Evolutionary conservation across 116 monocot genomes (phyloP), one percentile per base, ranked within the genome.

Genomic region (Thalassia testudinum): DNA sequence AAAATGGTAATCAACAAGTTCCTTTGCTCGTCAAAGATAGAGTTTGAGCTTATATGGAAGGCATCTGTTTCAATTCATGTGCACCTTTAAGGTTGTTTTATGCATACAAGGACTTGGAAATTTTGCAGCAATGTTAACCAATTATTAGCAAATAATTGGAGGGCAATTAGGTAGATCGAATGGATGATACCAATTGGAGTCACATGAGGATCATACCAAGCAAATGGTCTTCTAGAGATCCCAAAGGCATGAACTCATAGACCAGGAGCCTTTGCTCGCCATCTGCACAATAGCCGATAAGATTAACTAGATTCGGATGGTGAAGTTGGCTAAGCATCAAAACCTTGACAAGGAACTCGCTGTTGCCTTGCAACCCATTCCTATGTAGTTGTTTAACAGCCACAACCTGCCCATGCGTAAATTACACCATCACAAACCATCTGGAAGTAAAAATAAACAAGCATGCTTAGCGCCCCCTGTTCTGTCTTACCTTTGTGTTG

Each of bases 251-350:
- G 47, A 70, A 77, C 61, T 82, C 82, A 57, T 81, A 81, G 12
- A 81, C 81, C 42, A 81, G 72, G 66, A 81, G 81, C 24, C 76
- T 65, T 52, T 81, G 82, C 48, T 77, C 82, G 48, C 82, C 82
- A 58, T 82, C 77, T 7, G 77, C 67, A 58, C 82, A 82, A 50
- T 77, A 77, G 24, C 82, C 82, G 58, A 82, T 70, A 16, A 82
- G 60, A 56, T 62, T 77, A 27, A 82, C 77, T 21, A 82, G 74
- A 37, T 82, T 76, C 13, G 66, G 61, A 27, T 82, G 77, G 70
- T 77, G 82, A 62, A 82, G 50, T 19, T 73, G 54, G 53, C 82
- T 82, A 22, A 82, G 73, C 77, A 73, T 73, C 56, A 77, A 63
- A 49, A 82, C 73, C 61, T 77, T 76, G 34, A 76, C 82, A 11